These are phyloP conservation scores for Acephala macrosclerotiorum DNA, from an alignment of 2,329 filamentous ascomycete genomes.

Conservation along the genomic window DNA sequence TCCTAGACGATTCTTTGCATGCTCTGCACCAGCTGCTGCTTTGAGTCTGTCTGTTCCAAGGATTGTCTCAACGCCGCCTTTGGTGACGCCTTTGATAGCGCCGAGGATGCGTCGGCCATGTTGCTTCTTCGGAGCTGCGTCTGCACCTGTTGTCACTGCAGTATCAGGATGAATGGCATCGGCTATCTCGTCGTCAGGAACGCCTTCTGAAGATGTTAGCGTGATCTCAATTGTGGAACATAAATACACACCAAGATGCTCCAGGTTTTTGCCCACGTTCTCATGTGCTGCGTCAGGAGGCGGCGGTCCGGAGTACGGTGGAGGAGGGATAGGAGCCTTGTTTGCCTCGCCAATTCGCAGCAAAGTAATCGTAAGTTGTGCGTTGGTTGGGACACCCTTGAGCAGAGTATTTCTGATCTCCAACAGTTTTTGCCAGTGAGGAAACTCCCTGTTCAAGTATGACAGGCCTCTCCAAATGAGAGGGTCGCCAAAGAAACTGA, in stretches of 20 bases:
- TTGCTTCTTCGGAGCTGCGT: slow-evolving; percentile 34
- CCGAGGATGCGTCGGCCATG: slow-evolving; percentile 51
- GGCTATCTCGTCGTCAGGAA: slow-evolving; percentile 40
- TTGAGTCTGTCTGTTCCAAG: slow-evolving; percentile 72
- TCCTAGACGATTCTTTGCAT: slow-evolving; percentile 75
- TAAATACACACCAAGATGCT: slow-evolving; percentile 53
- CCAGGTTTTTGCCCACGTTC: slow-evolving; percentile 59
- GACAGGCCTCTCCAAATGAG: slow-evolving; percentile 66
- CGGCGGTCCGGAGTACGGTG: slow-evolving; percentile 52
- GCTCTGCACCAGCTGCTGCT: slow-evolving; percentile 65
- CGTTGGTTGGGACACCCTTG: slow-evolving; percentile 85
- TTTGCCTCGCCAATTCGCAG: slow-evolving; percentile 84
- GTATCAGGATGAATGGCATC: slow-evolving; percentile 50
- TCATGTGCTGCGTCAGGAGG: slow-evolving; percentile 51
- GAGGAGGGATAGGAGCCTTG: slow-evolving; percentile 77
- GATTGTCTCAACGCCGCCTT: slow-evolving; percentile 75
- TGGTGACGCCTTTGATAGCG: slow-evolving; percentile 67
- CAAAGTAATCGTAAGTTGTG: slow-evolving; percentile 81
- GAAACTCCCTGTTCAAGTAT: slow-evolving; percentile 67
- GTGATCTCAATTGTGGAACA: slow-evolving; percentile 11
- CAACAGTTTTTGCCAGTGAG: slow-evolving; percentile 78
- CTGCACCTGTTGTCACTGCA: slow-evolving; percentile 28
- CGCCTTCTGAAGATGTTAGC: slow-evolving; percentile 37
- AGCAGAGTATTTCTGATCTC: slow-evolving; percentile 68
- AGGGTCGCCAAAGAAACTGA: slow-evolving; percentile 83